Conservation (phyloP, 2,329 filamentous ascomycete genomes). For the Capronia coronata region DNA sequence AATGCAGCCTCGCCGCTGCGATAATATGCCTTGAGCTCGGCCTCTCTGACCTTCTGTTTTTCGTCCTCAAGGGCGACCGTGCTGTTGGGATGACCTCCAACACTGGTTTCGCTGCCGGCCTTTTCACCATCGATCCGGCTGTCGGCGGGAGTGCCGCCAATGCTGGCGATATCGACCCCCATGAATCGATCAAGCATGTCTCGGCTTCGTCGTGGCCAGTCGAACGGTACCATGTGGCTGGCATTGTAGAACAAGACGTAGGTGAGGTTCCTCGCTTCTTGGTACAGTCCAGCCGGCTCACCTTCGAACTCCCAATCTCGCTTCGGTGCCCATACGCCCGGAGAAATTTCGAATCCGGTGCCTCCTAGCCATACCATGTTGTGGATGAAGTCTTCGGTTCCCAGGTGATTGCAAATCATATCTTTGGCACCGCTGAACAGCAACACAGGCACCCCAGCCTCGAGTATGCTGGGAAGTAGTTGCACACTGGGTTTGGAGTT, state of each 20-base stretch:
- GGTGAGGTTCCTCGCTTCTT: constrained; percentile 88
- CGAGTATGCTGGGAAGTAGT: constrained; percentile 70
- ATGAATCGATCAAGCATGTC: constrained; percentile 99
- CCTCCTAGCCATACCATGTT: constrained; percentile 88
- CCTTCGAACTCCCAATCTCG: constrained; percentile 92
- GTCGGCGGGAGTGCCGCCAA: constrained; percentile 73
- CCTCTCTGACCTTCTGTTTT: constrained; percentile 68
- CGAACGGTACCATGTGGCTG: constrained; percentile 97
- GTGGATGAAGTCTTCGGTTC: constrained; percentile 83
- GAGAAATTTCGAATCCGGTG: constrained; percentile 80
- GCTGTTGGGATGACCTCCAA: constrained; percentile 65
- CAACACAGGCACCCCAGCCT: constrained; percentile 64
- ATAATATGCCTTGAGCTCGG: constrained; percentile 83
- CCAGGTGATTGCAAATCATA: constrained; percentile 93
- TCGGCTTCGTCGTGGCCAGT: constrained; percentile 74
- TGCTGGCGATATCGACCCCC: constrained; percentile 80
- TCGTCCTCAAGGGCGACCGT: constrained; percentile 62
- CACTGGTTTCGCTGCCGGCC: constrained; percentile 62
- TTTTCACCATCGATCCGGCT: constrained; percentile 81
- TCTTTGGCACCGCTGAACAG: constrained; percentile 93
- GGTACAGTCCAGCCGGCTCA: constrained; percentile 81
- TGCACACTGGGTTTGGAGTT: constrained; percentile 67
- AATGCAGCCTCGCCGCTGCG: constrained; percentile 81
- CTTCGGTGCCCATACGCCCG: constrained; percentile 85
- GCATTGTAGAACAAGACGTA: constrained; percentile 94